A percentile compares a stretch with the other conserved stretches of the same genome.
These are phyloP conservation scores for Naganishia albida DNA, from an alignment of 1,284 basidiomycete species.

Conservation along the genomic window DNA sequence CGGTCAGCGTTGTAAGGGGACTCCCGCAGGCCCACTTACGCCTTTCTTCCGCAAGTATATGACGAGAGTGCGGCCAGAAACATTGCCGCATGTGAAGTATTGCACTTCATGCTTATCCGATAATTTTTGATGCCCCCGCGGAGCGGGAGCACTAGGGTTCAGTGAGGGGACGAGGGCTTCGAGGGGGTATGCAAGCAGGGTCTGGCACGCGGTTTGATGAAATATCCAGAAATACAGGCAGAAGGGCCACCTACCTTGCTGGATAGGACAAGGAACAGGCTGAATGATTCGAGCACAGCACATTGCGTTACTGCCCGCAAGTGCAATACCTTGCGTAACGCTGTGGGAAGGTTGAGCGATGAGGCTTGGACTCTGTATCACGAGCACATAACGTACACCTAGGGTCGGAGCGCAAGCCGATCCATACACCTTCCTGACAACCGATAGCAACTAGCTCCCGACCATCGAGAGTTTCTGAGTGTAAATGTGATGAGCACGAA, in stretches of 20 bases:
- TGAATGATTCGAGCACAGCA: slow-evolving; percentile 91
- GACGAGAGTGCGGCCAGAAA: slow-evolving; percentile 80
- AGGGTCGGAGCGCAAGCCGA: slow-evolving; percentile 86
- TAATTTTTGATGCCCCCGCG: slow-evolving; percentile 71
- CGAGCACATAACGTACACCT: slow-evolving; percentile 60
- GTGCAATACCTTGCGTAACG: slow-evolving; percentile 84
- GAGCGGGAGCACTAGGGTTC: slow-evolving; percentile 36
- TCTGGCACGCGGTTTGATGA: slow-evolving; percentile 22
- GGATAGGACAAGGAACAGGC: slow-evolving; percentile 90
- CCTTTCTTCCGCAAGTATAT: slow-evolving; percentile 96
- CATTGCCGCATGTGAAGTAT: slow-evolving; percentile 88
- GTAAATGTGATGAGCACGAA: not conserved
- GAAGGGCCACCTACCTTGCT: slow-evolving; percentile 72
- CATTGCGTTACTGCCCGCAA: slow-evolving; percentile 88
- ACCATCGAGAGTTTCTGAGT: slow-evolving; percentile 73
- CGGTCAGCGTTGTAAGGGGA: not conserved
- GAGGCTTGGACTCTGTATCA: not conserved
- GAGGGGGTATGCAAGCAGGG: slow-evolving; percentile 77
- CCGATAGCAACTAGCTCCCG: slow-evolving; percentile 85
- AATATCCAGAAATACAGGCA: not conserved
- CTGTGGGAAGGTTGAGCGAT: slow-evolving; percentile 51
- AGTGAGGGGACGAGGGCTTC: slow-evolving; percentile 90
- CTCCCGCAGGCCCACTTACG: slow-evolving; percentile 57
- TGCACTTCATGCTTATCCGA: slow-evolving; percentile 82
- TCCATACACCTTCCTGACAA: slow-evolving; percentile 95